These are phyloP conservation scores for Sugiyamaella japonica DNA, from an alignment of 1,139 yeast species.

Conservation along the genomic window DNA sequence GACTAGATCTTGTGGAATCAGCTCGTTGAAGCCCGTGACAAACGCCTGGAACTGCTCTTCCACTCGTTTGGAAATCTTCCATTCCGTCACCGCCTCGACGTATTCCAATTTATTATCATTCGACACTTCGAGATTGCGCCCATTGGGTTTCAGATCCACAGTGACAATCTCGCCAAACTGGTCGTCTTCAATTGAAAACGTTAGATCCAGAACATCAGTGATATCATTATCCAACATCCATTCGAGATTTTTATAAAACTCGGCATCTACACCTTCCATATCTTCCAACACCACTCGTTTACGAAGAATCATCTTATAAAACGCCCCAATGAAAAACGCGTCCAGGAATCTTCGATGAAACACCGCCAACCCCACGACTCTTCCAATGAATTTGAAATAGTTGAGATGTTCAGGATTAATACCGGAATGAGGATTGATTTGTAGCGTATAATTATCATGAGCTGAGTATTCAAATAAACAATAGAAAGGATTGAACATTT, in stretches of 20 bases:
- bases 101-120: conserved; percentile 94
- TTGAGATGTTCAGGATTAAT: conserved; percentile 97
- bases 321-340: conserved; percentile 97
- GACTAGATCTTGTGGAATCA: conserved; percentile 94
- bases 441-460: conserved; percentile 95
- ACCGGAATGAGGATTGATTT: conserved; percentile 96
- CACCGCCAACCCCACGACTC: conserved; percentile 96
- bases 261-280: conserved; percentile 99
- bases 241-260: conserved; percentile 87
- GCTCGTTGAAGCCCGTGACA: conserved; percentile 94
- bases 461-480: conserved; percentile 96
- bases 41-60: conserved; percentile 96
- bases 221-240: conserved; percentile 97
- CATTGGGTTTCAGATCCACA: conserved; percentile 86
- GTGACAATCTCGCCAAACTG: conserved; percentile 91
- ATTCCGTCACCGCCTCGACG: conserved; percentile 91
- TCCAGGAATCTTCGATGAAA: conserved; percentile 97
- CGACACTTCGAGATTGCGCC: conserved; percentile 84
- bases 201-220: conserved; percentile 78
- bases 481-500: conserved; percentile 98
- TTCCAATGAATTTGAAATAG: conserved; percentile 96
- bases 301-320: conserved; percentile 95
- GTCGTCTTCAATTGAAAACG: conserved; percentile 95
- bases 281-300: conserved; percentile 94
- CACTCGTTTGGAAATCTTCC: conserved; percentile 92